Evolutionary conservation across 768 basidiomycete genomes (phyloP).

Genomic region (Boletus rex-veris): DNA sequence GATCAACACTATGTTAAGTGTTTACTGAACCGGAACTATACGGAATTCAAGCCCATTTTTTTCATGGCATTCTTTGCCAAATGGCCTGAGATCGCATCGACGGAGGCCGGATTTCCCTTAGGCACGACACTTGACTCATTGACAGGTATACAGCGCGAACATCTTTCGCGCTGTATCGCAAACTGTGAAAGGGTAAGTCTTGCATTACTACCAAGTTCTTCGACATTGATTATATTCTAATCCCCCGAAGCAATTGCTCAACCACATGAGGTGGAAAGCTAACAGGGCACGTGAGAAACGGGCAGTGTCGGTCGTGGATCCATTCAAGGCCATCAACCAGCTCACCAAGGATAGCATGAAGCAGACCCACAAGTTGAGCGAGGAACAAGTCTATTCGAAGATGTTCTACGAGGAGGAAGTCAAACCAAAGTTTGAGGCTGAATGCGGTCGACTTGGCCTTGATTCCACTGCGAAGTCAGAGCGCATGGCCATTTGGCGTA

Average conservation of each 20-base stretch:
- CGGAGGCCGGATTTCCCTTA: not conserved
- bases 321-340: not conserved
- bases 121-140: not conserved
- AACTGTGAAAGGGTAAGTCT: not conserved
- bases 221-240: not conserved
- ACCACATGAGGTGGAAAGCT: not conserved
- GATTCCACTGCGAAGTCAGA: not conserved
- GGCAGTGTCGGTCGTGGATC: not conserved
- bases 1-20: not conserved
- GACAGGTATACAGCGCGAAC: not conserved
- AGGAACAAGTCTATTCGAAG: not conserved
- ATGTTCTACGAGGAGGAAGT: not conserved
- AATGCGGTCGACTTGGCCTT: not conserved
- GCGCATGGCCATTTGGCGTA: not conserved
- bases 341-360: not conserved
- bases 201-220: too few species aligned
- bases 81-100: not conserved
- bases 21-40: not conserved
- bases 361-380: not conserved
- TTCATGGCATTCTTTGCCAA: not conserved
- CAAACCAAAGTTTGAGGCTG: not conserved
- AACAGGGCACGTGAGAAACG: not conserved
- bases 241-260: not conserved
- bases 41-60: not conserved
- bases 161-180: not conserved